phyloP scores from a whole-genome alignment of 768 basidiomycete genomes.

The Tricholoma sp. region DNA sequence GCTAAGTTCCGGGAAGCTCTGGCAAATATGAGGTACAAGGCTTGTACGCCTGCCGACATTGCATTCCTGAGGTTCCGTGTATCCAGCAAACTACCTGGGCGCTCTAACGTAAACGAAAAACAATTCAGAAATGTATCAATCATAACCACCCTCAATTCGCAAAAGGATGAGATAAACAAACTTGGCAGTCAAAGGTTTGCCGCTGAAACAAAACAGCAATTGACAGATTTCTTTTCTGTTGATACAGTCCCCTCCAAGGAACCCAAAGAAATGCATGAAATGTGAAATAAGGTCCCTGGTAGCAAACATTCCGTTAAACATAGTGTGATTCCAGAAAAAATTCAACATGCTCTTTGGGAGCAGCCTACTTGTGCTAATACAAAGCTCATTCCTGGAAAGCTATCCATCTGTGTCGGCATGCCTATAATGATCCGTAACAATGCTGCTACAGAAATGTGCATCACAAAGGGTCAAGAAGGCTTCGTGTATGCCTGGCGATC shows the following conservation, averaged over 20 bases:
- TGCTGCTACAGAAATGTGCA: slow-evolving; percentile 27
- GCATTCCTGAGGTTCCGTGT: slow-evolving; percentile 8
- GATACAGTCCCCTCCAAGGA: too few species aligned
- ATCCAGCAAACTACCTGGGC: slow-evolving; percentile 7
- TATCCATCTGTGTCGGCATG: too few species aligned
- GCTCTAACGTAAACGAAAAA: slow-evolving; percentile 6
- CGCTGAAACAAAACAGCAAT: slow-evolving; percentile 11
- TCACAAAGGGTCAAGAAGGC: slow-evolving; percentile 31
- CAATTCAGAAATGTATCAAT: slow-evolving; percentile 26
- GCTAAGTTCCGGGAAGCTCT: slow-evolving; percentile 14
- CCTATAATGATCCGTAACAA: too few species aligned
- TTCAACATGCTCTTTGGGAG: neutral
- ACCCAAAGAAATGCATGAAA: too few species aligned
- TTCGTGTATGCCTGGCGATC: slow-evolving; percentile 27
- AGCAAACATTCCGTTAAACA: neutral
- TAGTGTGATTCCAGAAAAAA: neutral
- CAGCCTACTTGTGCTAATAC: too few species aligned
- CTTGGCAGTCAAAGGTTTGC: slow-evolving; percentile 26
- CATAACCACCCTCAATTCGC: too few species aligned
- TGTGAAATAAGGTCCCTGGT: too few species aligned
- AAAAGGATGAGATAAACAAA: slow-evolving; percentile 29
- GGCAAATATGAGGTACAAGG: too few species aligned
- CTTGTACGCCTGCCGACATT: too few species aligned
- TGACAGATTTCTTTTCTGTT: too few species aligned
- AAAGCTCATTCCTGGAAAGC: too few species aligned